Evolutionary conservation across 1,284 basidiomycete species (phyloP), one percentile per base, ranked within the genome.

Genomic region (Ceratobasidium papillatum): DNA sequence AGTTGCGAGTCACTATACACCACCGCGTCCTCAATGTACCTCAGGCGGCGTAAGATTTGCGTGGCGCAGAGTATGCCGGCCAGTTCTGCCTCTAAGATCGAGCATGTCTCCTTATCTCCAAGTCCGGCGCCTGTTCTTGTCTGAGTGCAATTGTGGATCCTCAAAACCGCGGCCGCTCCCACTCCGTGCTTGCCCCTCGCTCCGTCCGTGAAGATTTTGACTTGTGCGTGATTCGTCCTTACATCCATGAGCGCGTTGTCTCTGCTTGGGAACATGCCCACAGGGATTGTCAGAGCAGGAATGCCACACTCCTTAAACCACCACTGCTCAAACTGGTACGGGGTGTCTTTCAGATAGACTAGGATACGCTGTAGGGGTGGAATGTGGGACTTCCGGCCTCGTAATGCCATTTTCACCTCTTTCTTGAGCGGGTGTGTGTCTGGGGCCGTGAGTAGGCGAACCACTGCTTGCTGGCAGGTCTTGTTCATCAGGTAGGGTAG

Each of bases 1-100:
- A 65, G 45, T 19, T 65, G 63, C 27, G 63, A 63, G 61, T 63
- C 43, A n/a, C 38, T 43, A 34, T 36, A 63, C 30, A 63, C 36
- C n/a, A 32, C 27, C 4, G 61, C 61, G 12, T 27, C 61, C 12
- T 63, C 41, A 2, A 63, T 22, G 25, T 25, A 3, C 17, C 12
- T 9, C n/a, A 38, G 36, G 14, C 25, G 2, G 61, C 8, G 41
- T 12, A 63, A n/a, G 3, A 45, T 5, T 3, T 45, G 61, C 1
- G 32, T 8, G 19, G 61, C 61, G 12, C 9, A 22, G 11, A 32
- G 32, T 17, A 63, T 63, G n/a, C 61, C 61, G 3, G 41, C 61
- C 5, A 63, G 36, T 63, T 63, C 61, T 12, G 61, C 61, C 8
- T 63, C 61, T 19, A 63, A 22, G 2, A 45, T 17, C 32, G 61